phyloP scores from a whole-genome alignment of 169 alveolate species.

The Eimeria tenella region DNA sequence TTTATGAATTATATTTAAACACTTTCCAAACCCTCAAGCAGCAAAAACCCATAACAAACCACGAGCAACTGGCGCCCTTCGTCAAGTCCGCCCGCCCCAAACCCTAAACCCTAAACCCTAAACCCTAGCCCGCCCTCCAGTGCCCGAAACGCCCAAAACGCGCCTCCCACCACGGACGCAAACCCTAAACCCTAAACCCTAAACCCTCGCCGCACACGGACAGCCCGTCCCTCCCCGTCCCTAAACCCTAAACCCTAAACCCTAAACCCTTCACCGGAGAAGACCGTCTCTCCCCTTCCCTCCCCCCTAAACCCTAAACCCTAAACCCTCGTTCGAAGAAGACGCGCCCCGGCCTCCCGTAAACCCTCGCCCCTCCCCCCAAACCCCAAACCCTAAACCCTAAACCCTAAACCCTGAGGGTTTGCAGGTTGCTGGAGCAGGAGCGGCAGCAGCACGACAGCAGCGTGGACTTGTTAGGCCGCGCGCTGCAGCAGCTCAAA shows the following conservation, averaged over 20 bases:
- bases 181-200: neutral
- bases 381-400: no score
- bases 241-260: conserved; percentile 1
- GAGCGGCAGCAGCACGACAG: conserved; percentile 24
- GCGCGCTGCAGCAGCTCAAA: conserved; percentile 58
- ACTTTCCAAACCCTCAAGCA: conserved; percentile 22
- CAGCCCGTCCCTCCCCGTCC: neutral
- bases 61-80: conserved; percentile 38
- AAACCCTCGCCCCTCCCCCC: no score
- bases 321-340: no score
- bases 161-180: neutral
- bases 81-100: neutral
- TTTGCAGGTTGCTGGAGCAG: neutral
- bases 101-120: neutral
- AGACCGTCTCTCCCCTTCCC: neutral
- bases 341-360: no score
- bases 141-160: neutral
- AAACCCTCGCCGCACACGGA: neutral
- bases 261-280: neutral
- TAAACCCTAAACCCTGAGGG: neutral
- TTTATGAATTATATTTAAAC: conserved; percentile 24
- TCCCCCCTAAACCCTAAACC: neutral
- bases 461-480: conserved; percentile 72
- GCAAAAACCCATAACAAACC: neutral
- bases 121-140: neutral